phyloP scores from a whole-genome alignment of 192 early-diverging fungal species.

The Pilaira anomala region DNA sequence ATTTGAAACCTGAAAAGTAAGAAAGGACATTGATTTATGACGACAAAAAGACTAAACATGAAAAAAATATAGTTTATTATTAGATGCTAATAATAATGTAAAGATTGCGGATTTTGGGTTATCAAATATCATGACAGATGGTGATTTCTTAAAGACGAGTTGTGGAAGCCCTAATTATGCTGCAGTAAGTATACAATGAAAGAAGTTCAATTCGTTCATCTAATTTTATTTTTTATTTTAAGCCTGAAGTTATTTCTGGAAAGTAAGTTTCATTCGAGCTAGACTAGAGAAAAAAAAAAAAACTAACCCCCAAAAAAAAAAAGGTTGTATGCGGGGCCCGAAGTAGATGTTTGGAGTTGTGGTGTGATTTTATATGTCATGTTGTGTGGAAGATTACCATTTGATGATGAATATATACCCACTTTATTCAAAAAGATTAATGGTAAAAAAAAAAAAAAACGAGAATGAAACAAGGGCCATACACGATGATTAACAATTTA shows the following conservation, averaged over 20 bases:
- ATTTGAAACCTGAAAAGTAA: conserved; percentile 83
- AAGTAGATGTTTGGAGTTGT: conserved; percentile 97
- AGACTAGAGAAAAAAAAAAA: too few relatives aligned
- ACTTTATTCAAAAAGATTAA: conserved; percentile 93
- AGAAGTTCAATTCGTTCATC: not conserved
- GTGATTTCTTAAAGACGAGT: conserved; percentile 82
- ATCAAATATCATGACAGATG: conserved; percentile 87
- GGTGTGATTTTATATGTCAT: conserved; percentile 64
- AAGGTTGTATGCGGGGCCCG: conserved; percentile 84
- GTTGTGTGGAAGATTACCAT: conserved; percentile 53
- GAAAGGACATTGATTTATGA: too few relatives aligned
- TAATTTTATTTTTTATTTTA: not conserved
- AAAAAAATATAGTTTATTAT: conserved; percentile 56
- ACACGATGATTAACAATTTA: not conserved
- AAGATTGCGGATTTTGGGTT: conserved; percentile 99
- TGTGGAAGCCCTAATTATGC: conserved; percentile 87
- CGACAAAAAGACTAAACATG: too few relatives aligned
- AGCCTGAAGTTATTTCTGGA: conserved; percentile 82
- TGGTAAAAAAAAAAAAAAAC: conserved; percentile 37
- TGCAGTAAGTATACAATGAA: conserved; percentile 45
- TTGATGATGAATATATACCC: conserved; percentile 91
- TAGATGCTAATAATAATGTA: conserved; percentile 89
- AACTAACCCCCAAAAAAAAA: not conserved
- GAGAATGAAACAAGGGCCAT: too few relatives aligned
- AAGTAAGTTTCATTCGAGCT: conserved; percentile 55